Conservation (phyloP, 169 alveolate genomes). For the Plasmodium vinckei region DNA sequence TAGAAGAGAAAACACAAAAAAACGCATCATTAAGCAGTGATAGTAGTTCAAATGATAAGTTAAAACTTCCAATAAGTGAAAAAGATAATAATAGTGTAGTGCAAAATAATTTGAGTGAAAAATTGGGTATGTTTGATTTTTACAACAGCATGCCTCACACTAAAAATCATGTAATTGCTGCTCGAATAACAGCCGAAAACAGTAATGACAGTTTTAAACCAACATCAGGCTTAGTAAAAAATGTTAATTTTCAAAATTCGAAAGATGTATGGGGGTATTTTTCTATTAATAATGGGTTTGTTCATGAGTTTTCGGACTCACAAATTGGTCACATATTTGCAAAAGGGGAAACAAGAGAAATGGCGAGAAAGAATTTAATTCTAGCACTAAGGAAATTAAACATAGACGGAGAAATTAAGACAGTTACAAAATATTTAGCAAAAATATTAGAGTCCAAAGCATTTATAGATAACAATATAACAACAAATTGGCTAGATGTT, state of each 20-base stretch:
- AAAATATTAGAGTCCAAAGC: slow-evolving; percentile 84
- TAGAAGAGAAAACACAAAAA: slow-evolving; percentile 34
- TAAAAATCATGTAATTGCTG: slow-evolving; percentile 85
- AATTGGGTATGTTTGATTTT: slow-evolving; percentile 70
- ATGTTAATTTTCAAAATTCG: slow-evolving; percentile 81
- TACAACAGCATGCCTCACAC: slow-evolving; percentile 58
- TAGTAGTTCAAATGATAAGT: slow-evolving; percentile 12
- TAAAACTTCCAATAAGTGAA: slow-evolving; percentile 10
- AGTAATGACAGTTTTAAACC: slow-evolving; percentile 92
- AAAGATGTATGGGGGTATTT: slow-evolving; percentile 89
- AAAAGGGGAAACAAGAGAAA: slow-evolving; percentile 86
- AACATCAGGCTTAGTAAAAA: slow-evolving; percentile 85
- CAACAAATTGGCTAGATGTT: slow-evolving; percentile 74
- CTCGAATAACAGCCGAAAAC: slow-evolving; percentile 91
- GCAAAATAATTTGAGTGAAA: slow-evolving; percentile 12
- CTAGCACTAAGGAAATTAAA: slow-evolving; percentile 83
- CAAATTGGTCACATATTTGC: slow-evolving; percentile 93
- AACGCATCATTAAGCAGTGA: not conserved
- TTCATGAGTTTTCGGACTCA: slow-evolving; percentile 91
- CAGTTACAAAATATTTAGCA: slow-evolving; percentile 83
- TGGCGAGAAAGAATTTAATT: slow-evolving; percentile 83
- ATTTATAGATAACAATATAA: slow-evolving; percentile 77
- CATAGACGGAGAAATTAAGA: slow-evolving; percentile 86
- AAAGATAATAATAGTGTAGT: not conserved
- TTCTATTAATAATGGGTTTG: slow-evolving; percentile 87